These are phyloP conservation scores for Leishmania arabica DNA, from an alignment of 208 protist species.

Conservation along the genomic window DNA sequence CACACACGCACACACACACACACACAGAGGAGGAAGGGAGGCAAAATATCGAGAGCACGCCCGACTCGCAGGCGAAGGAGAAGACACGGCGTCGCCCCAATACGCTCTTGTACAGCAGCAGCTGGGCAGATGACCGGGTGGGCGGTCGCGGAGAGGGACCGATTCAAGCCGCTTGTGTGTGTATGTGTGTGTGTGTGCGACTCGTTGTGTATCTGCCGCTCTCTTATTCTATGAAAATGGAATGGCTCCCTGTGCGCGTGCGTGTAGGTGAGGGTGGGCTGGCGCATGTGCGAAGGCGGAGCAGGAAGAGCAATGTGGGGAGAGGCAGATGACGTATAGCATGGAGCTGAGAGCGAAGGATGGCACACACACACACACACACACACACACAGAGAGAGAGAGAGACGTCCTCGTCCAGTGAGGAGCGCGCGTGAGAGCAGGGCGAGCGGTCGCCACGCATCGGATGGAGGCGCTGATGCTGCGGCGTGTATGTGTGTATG, in stretches of 20 bases:
- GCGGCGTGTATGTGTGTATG: no score
- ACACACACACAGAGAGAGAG: no score
- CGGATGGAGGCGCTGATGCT: no score
- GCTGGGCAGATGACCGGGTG: not conserved
- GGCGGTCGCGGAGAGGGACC: not conserved
- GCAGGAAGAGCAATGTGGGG: not conserved
- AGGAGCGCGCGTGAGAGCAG: not conserved
- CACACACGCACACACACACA: not conserved
- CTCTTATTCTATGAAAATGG: not conserved
- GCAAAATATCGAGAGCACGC: not conserved
- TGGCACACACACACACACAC: not conserved
- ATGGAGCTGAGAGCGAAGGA: not conserved
- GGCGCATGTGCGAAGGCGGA: not conserved
- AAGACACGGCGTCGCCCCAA: not conserved
- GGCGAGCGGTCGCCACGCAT: no score
- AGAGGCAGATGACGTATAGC: not conserved
- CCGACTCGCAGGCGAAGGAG: not conserved
- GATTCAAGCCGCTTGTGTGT: not conserved
- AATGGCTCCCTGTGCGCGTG: not conserved
- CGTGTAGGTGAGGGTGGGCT: not conserved
- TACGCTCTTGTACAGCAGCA: not conserved
- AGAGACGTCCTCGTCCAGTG: not conserved
- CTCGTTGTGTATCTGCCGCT: not conserved
- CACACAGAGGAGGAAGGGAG: not conserved
- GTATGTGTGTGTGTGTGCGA: not conserved